phyloP scores from a whole-genome alignment of 768 basidiomycete species.

The Lanmaoa rubissima region DNA sequence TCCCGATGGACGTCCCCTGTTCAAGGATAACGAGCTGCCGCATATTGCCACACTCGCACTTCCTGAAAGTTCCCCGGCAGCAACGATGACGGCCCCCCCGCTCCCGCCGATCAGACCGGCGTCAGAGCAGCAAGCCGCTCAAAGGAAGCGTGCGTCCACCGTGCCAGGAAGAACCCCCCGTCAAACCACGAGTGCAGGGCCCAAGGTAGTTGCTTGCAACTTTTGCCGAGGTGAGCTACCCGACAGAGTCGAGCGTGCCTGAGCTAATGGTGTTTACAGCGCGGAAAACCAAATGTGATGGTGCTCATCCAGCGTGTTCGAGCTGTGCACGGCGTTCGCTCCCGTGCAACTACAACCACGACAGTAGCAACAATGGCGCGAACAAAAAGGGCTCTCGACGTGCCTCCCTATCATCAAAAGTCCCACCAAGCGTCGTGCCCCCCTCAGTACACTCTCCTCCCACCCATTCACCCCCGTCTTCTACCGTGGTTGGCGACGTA shows the following conservation, averaged over 20 bases:
- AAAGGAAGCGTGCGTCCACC: constrained; percentile 68
- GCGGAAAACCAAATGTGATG: constrained; percentile 88
- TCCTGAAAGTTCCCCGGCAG: constrained; percentile 53
- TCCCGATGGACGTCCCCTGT: constrained; percentile 43
- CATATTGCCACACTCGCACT: constrained; percentile 69
- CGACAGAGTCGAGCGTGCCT: constrained; percentile 2
- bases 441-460: constrained; percentile 49
- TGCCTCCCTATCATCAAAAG: constrained; percentile 51
- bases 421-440: constrained; percentile 18
- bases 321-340: constrained; percentile 78
- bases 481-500: constrained; percentile 33
- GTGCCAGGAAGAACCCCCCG: constrained; percentile 61
- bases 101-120: constrained; percentile 65
- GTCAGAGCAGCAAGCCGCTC: constrained; percentile 63
- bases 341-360: constrained; percentile 80
- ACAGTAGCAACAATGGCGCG: constrained; percentile 35
- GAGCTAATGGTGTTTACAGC: constrained; percentile 41
- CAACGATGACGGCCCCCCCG: constrained; percentile 60
- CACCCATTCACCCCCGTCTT: constrained; percentile 52
- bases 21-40: constrained; percentile 63
- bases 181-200: constrained; percentile 64
- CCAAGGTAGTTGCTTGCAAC: constrained; percentile 86
- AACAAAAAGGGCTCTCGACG: constrained; percentile 45
- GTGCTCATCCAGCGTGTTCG: constrained; percentile 79
- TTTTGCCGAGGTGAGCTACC: constrained; percentile 73